Base-by-base conservation (phyloP, 192 early-diverging fungal species). In the Coemansia sp. region DNA sequence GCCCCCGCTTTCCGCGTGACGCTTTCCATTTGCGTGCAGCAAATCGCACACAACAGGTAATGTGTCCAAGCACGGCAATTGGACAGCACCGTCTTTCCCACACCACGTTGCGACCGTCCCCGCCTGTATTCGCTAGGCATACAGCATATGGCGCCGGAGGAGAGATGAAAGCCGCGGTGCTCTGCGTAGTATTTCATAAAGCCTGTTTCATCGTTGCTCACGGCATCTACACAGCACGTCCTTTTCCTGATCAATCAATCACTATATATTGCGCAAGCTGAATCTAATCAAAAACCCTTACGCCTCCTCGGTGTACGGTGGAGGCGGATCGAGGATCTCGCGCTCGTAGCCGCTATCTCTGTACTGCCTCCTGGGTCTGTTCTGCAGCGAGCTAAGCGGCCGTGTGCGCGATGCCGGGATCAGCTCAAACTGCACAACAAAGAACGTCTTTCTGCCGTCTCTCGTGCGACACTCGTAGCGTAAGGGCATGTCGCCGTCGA, bases 401-500 rank as follows among this genome's bases (percentile, higher is more conserved):
- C 72, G 59, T 11, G 64, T 57, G 22, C 72, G 55, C 24, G 60
- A 63, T 4, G 60, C 60, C n/a, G 64, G 64, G 26, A 75, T 67
- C 47, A 75, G 64, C 55, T 75, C 72, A 27, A 75, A 75, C 53
- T 75, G 72, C 15, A 75, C 72, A 23, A 67, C 41, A 39, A 75
- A 75, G 60, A 75, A 75, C 4, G 72, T 75, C 36, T 64, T 59
- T 11, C 64, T 34, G 13, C 60, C 57, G 19, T 67, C 50, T 13
- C 72, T 54, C 17, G 72, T 60, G 47, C 72, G 60, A 45, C 72
- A 75, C 57, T 75, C 72, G 36, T 75, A 75, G 60, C 72, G 64
- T 41, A 75, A 36, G 3, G 72, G 72, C 64, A 60, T 58, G 39
- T 67, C 72, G 47, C 60, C 55, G 50, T 75, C 64, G 22, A 75